A percentile compares a stretch with the other conserved stretches of the same genome.
phyloP scores from a whole-genome alignment of 1,284 basidiomycete species.

The Moesziomyces parantarcticus region DNA sequence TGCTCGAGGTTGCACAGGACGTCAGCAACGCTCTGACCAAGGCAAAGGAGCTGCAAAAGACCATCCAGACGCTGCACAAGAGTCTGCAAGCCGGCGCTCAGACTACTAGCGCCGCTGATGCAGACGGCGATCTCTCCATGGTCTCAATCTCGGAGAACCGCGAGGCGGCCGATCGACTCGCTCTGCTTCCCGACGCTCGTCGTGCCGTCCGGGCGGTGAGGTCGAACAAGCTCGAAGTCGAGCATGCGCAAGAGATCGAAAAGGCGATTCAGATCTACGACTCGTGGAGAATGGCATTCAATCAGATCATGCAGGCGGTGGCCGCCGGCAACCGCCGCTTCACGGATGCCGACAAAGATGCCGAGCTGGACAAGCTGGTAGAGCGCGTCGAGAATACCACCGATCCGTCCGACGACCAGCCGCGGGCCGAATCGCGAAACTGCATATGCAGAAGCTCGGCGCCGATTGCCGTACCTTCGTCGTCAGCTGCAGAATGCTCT shows the following conservation, averaged over 20 bases:
- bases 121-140: constrained; percentile 42
- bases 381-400: constrained; percentile 40
- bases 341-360: constrained; percentile 29
- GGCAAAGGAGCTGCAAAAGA: constrained; percentile 44
- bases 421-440: constrained; percentile 25
- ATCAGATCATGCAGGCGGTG: constrained; percentile 33
- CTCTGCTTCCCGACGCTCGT: constrained; percentile 51
- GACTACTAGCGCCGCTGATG: constrained; percentile 4
- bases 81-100: constrained; percentile 15
- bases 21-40: constrained; percentile 35
- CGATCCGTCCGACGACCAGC: constrained; percentile 41
- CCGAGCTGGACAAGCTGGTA: constrained; percentile 40
- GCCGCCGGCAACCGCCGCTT: constrained; percentile 20
- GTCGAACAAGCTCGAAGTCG: constrained; percentile 42
- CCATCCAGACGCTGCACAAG: constrained; percentile 26
- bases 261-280: constrained; percentile 51
- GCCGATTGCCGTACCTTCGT: constrained; percentile 27
- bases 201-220: constrained; percentile 37
- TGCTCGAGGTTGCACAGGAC: constrained; percentile 38
- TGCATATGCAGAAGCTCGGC: constrained; percentile 56
- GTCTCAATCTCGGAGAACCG: constrained; percentile 37
- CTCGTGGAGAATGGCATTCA: constrained; percentile 42
- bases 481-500: constrained; percentile 42
- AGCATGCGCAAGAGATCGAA: constrained; percentile 32
- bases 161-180: constrained; percentile 34